Conservation (phyloP, 1,284 basidiomycete genomes). For the Coriolopsis trogii region DNA sequence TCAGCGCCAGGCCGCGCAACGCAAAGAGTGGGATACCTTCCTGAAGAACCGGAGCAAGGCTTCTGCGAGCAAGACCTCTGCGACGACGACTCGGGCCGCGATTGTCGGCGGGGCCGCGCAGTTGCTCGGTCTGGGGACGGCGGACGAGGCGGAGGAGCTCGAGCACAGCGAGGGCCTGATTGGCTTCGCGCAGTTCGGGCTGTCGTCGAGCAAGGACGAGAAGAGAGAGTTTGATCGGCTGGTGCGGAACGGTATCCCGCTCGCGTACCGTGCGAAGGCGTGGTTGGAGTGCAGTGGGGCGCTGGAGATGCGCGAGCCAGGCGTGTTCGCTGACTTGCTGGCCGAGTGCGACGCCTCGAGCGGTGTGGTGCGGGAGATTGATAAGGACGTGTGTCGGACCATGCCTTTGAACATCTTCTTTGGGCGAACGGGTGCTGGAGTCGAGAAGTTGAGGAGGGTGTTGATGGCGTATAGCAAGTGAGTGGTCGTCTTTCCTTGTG, state of each 20-base stretch:
- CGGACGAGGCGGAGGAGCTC: constrained; percentile 69
- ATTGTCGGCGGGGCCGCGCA: constrained; percentile 50
- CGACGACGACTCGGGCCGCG: constrained; percentile 31
- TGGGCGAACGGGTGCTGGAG: constrained; percentile 92
- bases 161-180: constrained; percentile 78
- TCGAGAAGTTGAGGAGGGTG: constrained; percentile 88
- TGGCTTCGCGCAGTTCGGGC: constrained; percentile 86
- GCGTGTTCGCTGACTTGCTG: constrained; percentile 86
- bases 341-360: constrained; percentile 55
- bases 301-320: constrained; percentile 90
- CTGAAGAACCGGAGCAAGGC: constrained; percentile 67
- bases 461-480: constrained; percentile 91
- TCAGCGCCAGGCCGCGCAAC: constrained; percentile 70
- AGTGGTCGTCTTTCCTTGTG: constrained; percentile 31
- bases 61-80: constrained; percentile 39
- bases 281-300: constrained; percentile 95
- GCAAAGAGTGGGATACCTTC: constrained; percentile 89
- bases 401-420: constrained; percentile 98
- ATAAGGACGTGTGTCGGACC: constrained; percentile 92
- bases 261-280: constrained; percentile 85
- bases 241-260: constrained; percentile 84
- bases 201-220: constrained; percentile 74
- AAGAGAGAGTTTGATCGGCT: constrained; percentile 80
- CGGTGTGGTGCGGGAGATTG: constrained; percentile 81
- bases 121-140: constrained; percentile 65